A percentile compares a stretch with the other conserved stretches of the same genome.
Conservation (phyloP, 345 rosid genomes). For the Salix koriyanagi region DNA sequence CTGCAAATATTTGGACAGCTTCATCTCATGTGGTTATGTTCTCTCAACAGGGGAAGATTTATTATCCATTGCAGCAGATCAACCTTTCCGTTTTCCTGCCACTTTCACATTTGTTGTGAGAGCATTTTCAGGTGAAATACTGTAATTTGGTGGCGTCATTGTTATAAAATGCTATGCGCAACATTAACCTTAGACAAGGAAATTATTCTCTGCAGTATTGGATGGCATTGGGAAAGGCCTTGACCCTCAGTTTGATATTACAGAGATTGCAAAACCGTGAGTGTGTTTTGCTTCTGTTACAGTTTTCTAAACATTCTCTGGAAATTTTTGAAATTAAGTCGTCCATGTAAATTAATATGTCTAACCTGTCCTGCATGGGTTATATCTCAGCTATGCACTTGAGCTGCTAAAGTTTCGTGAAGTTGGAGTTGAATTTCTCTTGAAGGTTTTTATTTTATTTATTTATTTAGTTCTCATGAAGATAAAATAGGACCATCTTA, state of each 20-base stretch:
- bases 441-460: slow-evolving; percentile 45
- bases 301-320: not conserved
- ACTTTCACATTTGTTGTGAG: slow-evolving; percentile 98
- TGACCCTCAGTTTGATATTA: slow-evolving; percentile 93
- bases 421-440: slow-evolving; percentile 90
- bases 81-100: slow-evolving; percentile 97
- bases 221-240: slow-evolving; percentile 99
- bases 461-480: not conserved
- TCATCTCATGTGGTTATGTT: slow-evolving; percentile 16
- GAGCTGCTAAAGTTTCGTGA: slow-evolving; percentile 84
- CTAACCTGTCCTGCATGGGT: slow-evolving; percentile 23
- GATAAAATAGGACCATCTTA: slow-evolving; percentile 24
- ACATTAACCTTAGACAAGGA: slow-evolving; percentile 8
- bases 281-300: slow-evolving; percentile 23
- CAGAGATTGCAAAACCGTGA: slow-evolving; percentile 98
- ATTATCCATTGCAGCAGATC: slow-evolving; percentile 92
- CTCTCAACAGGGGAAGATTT: slow-evolving; percentile 84
- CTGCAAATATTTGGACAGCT: not conserved
- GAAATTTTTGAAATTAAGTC: not conserved
- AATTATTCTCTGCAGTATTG: slow-evolving; percentile 51
- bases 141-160: slow-evolving; percentile 7
- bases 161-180: slow-evolving; percentile 4
- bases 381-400: slow-evolving; percentile 70
- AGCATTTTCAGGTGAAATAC: slow-evolving; percentile 82
- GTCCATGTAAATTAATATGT: not conserved